Evolutionary conservation across 176 grass and related monocot species (phyloP), one percentile per base, ranked within the genome.

Genomic region (Urochloa ruziziensis): DNA sequence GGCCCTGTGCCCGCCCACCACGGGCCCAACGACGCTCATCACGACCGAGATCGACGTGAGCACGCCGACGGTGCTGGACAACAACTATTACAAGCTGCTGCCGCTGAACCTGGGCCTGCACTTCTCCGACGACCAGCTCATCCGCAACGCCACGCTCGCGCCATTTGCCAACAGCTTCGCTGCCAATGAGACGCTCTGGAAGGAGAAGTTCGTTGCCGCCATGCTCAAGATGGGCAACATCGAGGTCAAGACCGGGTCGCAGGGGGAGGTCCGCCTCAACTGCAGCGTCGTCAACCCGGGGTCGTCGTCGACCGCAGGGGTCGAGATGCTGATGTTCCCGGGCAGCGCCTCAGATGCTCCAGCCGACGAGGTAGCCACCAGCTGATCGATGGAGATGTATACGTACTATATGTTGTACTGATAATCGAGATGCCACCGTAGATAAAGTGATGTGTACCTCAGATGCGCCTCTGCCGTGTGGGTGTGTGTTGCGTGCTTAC

Each of bases 1-100:
- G 79, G 80, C 75, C 61, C 73, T 90, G 35, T 95, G 93, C 78
- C 90, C 87, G 17, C 27, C 90, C 9, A 81, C 61, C 44, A 63
- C 61, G 3, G 1, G 28, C 53, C 58, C n/a, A 47, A 54, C 85
- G 60, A 84, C 82, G 24, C 33, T 18, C 3, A 70, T 68, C 4
- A 95, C 90, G 19, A 86, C 86, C 6, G 79, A 47, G 53, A 83
- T 95, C 53, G 90, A 92, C 77, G 2, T 95, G 6, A 90, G 82
- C 72, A 95, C 90, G 67, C 93, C 93, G 16, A 7, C 69, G 0
- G 77, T 82, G 34, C 87, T 95, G 12, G 93, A 95, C 80, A 95
- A 95, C 93, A 88, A 73, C 72, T 95, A 91, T 85, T 91, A 88
- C 81, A 91, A 84, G 81, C 76, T 87, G 70, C 70, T 91, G 70